Evolutionary conservation across 257 asterid species (phyloP), one percentile per base, ranked within the genome.

Genomic region (Verbena officinalis): DNA sequence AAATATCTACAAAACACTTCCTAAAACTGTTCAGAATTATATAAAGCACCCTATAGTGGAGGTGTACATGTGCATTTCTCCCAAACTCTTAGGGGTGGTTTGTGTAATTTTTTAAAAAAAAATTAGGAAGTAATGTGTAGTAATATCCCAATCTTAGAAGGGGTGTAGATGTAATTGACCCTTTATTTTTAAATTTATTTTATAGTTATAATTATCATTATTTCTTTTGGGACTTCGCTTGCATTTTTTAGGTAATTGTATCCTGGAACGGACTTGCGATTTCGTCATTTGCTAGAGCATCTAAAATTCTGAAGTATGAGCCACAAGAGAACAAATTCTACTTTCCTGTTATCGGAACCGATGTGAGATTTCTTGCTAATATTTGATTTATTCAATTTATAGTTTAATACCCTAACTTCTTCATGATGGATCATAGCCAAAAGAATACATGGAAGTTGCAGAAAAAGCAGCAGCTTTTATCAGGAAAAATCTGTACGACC

Each of bases 211-310:
- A n/a, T n/a, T n/a, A n/a, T 36, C 11, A 36, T 36, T 36, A 4
- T 36, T 5, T 3, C 36, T 30, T 30, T 36, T 4, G 40, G 3
- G 40, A 36, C 1, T 36, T 9, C 7, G 36, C 39, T 61, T 68
- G 31, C 67, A 34, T 50, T 21, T 71, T 38, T 49, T 65, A 93
- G 99, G 99, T 93, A 31, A 93, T 93, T 63, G 99, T 93, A 21
- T 86, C 99, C 1, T 93, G 99, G 99, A 93, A 93, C 63, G 99
- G 99, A 63, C 96, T 93, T 44, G 84, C 75, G 9, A 90, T 93
- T 67, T 93, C 99, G 36, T 73, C 99, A 6, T 86, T 93, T 64
- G 99, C 99, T 9, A 80, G 89, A 73, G 97, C 99, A 2, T 93
- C 99, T 38, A 82, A 81, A 75, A 77, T 93, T 74, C 80, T 93